Base-by-base conservation (phyloP, 305 asterid genomes). In the Petunia hybrid region DNA sequence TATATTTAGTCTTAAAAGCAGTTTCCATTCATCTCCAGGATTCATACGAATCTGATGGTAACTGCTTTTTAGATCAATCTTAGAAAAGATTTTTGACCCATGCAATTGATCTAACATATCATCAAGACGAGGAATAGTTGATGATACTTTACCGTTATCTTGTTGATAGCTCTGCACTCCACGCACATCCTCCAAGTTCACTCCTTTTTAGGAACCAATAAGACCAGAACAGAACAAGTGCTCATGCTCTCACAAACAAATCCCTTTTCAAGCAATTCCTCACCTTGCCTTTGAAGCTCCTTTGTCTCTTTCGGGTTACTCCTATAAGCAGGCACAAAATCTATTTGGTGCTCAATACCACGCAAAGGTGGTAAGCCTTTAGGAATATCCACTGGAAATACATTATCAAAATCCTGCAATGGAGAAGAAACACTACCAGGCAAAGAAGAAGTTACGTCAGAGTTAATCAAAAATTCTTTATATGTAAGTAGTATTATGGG, bases 181-280 rank as follows among this genome's bases (percentile, higher is more conserved):
- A 53, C n/a, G 13, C 57, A 53, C n/a, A 53, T 53, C 57, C 57
- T 53, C n/a, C 57, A 53, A 9, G 57, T 1, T 53, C 57, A 0
- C 9, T 53, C n/a, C 5, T 9, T 53, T 10, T 10, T 53, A 1
- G 14, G 57, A 8, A 53, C 4, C 57, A 53, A 13, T 38, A 68
- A 12, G 3, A 41, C 39, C 10, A 53, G 57, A 2, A 53, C 14
- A 10, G 57, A n/a, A 53, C 9, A 3, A 10, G 57, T 2, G 57
- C 57, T 53, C 57, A 53, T 53, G 57, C 74, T 66, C 14, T 66
- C 16, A n/a, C n/a, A n/a, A n/a, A n/a, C n/a, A n/a, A n/a, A n/a
- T n/a, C n/a, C n/a, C n/a, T 16, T 68, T 8, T 42, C 43, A 9
- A 66, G 40, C 2, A 66, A 42, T 1, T 66, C 74, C 4, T 66